Conservation (phyloP, 2,329 filamentous ascomycete species). For the Aspergillus thermomutatus region DNA sequence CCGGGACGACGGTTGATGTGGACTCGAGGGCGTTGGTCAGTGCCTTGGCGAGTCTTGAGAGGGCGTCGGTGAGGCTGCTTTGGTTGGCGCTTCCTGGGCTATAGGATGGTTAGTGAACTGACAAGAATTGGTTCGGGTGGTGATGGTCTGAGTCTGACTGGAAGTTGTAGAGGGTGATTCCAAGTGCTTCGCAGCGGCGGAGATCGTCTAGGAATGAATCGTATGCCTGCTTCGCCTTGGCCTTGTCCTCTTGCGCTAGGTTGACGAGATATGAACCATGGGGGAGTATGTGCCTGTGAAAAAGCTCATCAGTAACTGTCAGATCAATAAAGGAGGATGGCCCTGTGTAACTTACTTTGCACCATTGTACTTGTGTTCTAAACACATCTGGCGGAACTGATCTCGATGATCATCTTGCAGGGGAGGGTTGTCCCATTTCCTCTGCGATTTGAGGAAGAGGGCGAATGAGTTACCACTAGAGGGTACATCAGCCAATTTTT, state of each 20-base stretch:
- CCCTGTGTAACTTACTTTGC: slow-evolving; percentile 41
- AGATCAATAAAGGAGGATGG: neutral
- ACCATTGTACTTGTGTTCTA: slow-evolving; percentile 67
- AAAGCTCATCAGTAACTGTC: slow-evolving; percentile 6
- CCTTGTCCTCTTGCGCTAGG: slow-evolving; percentile 76
- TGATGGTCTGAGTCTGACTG: slow-evolving; percentile 49
- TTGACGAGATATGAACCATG: slow-evolving; percentile 98
- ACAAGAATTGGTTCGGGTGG: neutral
- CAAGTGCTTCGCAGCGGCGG: slow-evolving; percentile 75
- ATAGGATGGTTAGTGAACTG: slow-evolving; percentile 8
- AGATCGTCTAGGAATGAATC: slow-evolving; percentile 84
- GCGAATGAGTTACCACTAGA: slow-evolving; percentile 83
- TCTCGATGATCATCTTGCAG: slow-evolving; percentile 65
- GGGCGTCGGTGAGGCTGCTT: slow-evolving; percentile 63
- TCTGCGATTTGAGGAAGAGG: slow-evolving; percentile 91
- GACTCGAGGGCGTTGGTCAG: slow-evolving; percentile 78
- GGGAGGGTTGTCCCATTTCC: slow-evolving; percentile 86
- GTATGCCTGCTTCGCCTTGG: slow-evolving; percentile 83
- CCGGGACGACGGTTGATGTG: slow-evolving; percentile 71
- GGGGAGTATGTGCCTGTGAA: slow-evolving; percentile 67
- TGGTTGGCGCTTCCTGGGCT: slow-evolving; percentile 76
- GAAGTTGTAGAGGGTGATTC: slow-evolving; percentile 95
- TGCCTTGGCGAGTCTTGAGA: slow-evolving; percentile 73
- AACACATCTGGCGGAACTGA: slow-evolving; percentile 67
- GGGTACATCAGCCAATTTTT: neutral